Percentiles rank a stretch among this genome's conserved stretches.
Conservation (phyloP, 2,329 filamentous ascomycete species). For the Xylaria arbuscula region DNA sequence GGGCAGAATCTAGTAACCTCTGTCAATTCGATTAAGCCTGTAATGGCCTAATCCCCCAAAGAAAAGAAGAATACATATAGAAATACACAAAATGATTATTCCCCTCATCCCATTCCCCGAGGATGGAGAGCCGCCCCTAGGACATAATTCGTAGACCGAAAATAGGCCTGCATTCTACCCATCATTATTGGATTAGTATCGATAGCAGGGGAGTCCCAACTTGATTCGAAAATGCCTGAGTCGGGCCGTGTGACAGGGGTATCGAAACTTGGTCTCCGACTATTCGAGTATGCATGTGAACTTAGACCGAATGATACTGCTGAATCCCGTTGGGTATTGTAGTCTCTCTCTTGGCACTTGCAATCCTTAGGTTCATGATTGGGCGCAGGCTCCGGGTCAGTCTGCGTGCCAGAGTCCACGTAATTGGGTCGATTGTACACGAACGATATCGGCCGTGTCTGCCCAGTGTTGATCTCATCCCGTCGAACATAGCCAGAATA, state of each 20-base stretch:
- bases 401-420: conserved; percentile 47
- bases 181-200: conserved; percentile 46
- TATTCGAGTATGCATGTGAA: conserved; percentile 27
- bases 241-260: conserved; percentile 43
- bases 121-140: conserved; percentile 45
- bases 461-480: background rate
- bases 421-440: conserved; percentile 36
- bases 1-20: background rate
- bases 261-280: conserved; percentile 45
- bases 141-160: conserved; percentile 45
- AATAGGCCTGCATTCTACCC: conserved; percentile 51
- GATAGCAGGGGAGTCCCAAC: conserved; percentile 22
- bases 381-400: conserved; percentile 40
- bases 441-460: background rate
- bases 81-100: conserved; percentile 1
- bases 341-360: conserved; percentile 10
- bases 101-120: conserved; percentile 34
- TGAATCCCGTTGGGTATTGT: conserved; percentile 34
- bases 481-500: conserved; percentile 28
- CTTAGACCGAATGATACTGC: conserved; percentile 39
- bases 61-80: conserved; percentile 3
- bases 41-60: background rate
- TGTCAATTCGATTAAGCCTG: background rate
- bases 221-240: conserved; percentile 19
- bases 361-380: background rate